These are phyloP conservation scores for Magnaporthiopsis rhizophila DNA, from an alignment of 2,329 filamentous ascomycete genomes.

Conservation along the genomic window DNA sequence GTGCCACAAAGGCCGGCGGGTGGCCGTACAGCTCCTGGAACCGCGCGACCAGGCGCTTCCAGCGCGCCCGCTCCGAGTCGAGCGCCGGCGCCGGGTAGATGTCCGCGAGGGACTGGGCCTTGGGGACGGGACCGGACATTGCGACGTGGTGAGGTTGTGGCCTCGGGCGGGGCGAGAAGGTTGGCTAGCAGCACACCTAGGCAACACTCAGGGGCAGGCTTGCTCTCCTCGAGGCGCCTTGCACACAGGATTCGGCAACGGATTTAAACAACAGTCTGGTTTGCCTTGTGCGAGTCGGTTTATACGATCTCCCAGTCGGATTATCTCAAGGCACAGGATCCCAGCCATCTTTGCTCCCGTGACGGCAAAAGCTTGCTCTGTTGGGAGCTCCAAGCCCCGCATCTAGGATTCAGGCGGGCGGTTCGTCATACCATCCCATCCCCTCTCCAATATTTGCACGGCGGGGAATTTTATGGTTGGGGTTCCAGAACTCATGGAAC, in stretches of 20 bases:
- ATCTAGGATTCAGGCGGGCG: not conserved
- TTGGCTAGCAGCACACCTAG: not conserved
- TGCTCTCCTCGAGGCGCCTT: not conserved
- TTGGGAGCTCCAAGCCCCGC: not conserved
- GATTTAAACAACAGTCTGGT: not conserved
- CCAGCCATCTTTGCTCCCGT: not conserved
- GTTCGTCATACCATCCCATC: not conserved
- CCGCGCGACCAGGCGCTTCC: conserved; percentile 61
- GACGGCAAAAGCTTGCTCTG: not conserved
- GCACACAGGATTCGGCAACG: not conserved
- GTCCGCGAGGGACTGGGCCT: conserved; percentile 65
- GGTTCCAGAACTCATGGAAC: not conserved
- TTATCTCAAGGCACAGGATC: conserved; percentile 10
- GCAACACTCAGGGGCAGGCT: not conserved
- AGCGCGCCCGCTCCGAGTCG: conserved; percentile 60
- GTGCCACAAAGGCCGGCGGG: conserved; percentile 70
- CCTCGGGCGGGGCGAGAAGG: no score
- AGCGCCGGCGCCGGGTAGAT: conserved; percentile 76
- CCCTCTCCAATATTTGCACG: not conserved
- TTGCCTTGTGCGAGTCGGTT: not conserved
- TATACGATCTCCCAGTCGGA: not conserved
- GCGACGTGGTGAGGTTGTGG: not conserved
- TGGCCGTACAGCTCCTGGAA: conserved; percentile 67
- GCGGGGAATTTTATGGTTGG: not conserved
- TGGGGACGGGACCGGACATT: conserved; percentile 60